Conservation (phyloP, 129 eudicot genomes). For the Arctium minus region DNA sequence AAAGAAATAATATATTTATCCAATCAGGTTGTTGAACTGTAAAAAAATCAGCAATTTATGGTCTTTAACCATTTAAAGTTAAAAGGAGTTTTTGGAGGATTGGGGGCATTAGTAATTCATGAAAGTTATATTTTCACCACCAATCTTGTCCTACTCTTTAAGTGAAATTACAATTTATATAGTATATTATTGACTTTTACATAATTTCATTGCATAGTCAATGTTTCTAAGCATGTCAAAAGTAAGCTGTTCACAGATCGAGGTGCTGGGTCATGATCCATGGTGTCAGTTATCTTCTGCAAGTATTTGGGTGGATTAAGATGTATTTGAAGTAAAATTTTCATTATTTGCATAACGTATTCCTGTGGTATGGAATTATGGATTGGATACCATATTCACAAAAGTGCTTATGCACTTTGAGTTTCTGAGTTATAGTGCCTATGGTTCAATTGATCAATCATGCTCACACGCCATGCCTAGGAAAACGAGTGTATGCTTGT, state of each 20-base stretch:
- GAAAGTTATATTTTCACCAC: background rate
- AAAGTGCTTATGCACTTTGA: no score
- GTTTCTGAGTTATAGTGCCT: no score
- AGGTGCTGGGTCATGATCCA: no score
- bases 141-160: background rate
- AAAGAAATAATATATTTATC: background rate
- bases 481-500: no score
- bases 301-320: no score
- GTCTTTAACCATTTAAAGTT: background rate
- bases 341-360: no score
- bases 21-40: background rate
- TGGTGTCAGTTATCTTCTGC: no score
- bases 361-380: no score
- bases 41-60: slow-evolving; percentile 1
- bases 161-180: background rate
- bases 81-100: background rate
- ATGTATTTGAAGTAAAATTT: no score
- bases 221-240: background rate
- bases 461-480: no score
- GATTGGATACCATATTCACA: no score
- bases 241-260: background rate
- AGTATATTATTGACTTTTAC: background rate
- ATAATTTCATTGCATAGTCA: background rate
- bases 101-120: background rate
- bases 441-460: no score